These are phyloP conservation scores for Cyberlindnera japonica DNA, from an alignment of 805 yeast genomes.

Conservation along the genomic window DNA sequence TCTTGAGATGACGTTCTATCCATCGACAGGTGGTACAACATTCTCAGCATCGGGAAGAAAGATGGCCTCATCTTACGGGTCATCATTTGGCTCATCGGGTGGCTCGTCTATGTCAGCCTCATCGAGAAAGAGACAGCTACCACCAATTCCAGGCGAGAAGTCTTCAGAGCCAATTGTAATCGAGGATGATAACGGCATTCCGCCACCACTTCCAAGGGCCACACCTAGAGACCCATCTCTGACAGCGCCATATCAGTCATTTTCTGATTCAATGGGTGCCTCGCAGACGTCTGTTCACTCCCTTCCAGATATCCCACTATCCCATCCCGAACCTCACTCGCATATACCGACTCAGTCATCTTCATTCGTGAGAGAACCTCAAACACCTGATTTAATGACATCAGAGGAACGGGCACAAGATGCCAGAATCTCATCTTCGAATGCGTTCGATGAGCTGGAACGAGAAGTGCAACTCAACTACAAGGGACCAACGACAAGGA, in stretches of 20 bases:
- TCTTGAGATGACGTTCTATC: conserved; percentile 89
- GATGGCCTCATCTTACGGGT: conserved; percentile 6
- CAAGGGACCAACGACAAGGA: conserved; percentile 12
- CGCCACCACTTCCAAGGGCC: conserved; percentile 24
- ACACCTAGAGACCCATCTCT: conserved; percentile 1
- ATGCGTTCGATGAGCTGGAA: conserved; percentile 32
- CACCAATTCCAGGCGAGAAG: conserved; percentile 28
- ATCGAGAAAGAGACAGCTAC: conserved; percentile 24
- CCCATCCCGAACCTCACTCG: conserved; percentile 3
- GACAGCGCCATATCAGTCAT: background rate
- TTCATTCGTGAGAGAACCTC: no score
- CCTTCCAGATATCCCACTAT: conserved; percentile 25
- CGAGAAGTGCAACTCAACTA: conserved; percentile 31
- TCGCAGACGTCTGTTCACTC: conserved; percentile 19
- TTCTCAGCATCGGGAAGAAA: conserved; percentile 6
- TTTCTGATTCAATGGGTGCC: conserved; percentile 6
- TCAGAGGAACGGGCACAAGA: conserved; percentile 5
- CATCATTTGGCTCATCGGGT: conserved; percentile 7
- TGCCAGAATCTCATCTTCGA: conserved; percentile 12
- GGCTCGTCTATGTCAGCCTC: conserved; percentile 4
- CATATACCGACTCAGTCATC: background rate
- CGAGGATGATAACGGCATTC: conserved; percentile 11
- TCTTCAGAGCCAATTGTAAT: background rate
- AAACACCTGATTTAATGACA: conserved; percentile 1
- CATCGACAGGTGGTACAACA: conserved; percentile 34